A percentile compares a stretch with the other conserved stretches of the same genome.
phyloP scores from a whole-genome alignment of 768 basidiomycete species.

The Xanthoconium purpureum region DNA sequence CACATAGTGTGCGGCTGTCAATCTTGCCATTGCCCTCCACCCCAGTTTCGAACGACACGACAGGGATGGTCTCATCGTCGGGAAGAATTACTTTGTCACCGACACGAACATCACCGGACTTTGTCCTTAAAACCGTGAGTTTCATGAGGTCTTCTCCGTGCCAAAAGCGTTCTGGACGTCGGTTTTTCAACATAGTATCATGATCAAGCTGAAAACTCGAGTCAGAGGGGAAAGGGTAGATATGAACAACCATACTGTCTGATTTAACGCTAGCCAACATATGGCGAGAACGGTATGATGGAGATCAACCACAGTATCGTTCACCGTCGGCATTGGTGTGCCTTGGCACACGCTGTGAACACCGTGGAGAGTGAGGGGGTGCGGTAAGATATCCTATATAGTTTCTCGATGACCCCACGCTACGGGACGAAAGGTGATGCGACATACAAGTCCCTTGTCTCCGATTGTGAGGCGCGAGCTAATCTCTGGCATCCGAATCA shows the following conservation, averaged over 20 bases:
- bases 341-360: conserved; percentile 47
- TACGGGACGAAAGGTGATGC: neutral
- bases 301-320: conserved; percentile 68
- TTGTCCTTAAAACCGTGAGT: conserved; percentile 60
- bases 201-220: conserved; percentile 52
- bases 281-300: conserved; percentile 77
- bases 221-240: conserved; percentile 1
- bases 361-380: conserved; percentile 44
- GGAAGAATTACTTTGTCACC: conserved; percentile 71
- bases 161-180: conserved; percentile 78
- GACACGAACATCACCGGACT: conserved; percentile 65
- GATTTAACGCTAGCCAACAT: conserved; percentile 86
- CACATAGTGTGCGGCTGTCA: conserved; percentile 54
- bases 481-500: conserved; percentile 75
- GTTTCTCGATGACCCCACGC: conserved; percentile 1
- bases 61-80: conserved; percentile 42
- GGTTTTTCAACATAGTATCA: conserved; percentile 49
- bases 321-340: conserved; percentile 38
- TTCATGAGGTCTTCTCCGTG: conserved; percentile 57
- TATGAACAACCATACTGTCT: conserved; percentile 51
- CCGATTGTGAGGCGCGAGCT: conserved; percentile 74
- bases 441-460: conserved; percentile 66
- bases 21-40: conserved; percentile 45
- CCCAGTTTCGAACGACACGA: conserved; percentile 60
- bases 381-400: conserved; percentile 63